Evolutionary conservation across 23 red algal genomes (phyloP).

Genomic region (Agarophyton chilense): DNA sequence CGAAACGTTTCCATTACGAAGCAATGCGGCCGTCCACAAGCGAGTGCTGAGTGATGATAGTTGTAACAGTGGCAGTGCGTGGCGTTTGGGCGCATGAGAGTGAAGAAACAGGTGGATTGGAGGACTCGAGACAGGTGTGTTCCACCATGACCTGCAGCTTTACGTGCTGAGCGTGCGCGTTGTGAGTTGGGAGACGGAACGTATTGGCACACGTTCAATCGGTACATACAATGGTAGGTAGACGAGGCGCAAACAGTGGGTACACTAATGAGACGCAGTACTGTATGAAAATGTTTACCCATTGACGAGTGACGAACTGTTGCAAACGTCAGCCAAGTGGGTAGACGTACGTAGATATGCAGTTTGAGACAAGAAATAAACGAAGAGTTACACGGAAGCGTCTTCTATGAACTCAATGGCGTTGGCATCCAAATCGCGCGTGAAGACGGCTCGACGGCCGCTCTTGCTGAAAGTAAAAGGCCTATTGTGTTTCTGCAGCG

Average conservation of each 20-base stretch:
- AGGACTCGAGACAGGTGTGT: not conserved
- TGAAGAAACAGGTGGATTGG: not conserved
- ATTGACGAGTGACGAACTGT: not conserved
- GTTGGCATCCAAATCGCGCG: slow-evolving; percentile 87
- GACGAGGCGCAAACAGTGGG: too few species aligned
- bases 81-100: too few species aligned
- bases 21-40: not conserved
- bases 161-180: not conserved
- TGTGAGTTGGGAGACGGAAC: not conserved
- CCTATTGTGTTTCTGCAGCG: slow-evolving; percentile 40
- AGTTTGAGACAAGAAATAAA: not conserved
- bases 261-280: not conserved
- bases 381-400: not conserved
- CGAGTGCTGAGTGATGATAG: not conserved
- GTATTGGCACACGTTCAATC: too few species aligned
- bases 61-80: too few species aligned
- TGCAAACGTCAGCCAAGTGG: not conserved
- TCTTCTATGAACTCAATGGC: slow-evolving; percentile 96
- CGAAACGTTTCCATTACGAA: not conserved
- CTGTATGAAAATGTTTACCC: not conserved
- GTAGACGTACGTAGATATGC: too few species aligned
- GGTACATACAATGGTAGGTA: too few species aligned
- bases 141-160: not conserved
- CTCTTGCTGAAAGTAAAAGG: slow-evolving; percentile 84
- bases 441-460: slow-evolving; percentile 91